A percentile compares a stretch with the other conserved stretches of the same genome.
phyloP scores from a whole-genome alignment of 768 basidiomycete genomes.

The Lactarius hatsudake region DNA sequence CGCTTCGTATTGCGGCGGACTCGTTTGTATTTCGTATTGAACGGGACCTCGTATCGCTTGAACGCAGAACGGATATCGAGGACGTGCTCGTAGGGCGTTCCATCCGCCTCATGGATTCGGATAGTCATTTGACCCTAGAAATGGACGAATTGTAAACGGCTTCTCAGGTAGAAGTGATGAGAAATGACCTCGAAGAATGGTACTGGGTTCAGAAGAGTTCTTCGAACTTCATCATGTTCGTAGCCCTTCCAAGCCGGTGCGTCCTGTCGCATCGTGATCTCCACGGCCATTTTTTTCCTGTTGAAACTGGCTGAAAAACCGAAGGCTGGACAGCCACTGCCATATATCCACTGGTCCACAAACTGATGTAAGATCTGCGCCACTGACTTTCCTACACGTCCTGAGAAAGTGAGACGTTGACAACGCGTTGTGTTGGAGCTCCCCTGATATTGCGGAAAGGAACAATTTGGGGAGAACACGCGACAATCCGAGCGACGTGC shows the following conservation, averaged over 20 bases:
- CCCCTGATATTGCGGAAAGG: constrained; percentile 88
- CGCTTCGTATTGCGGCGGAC: constrained; percentile 94
- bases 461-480: constrained; percentile 95
- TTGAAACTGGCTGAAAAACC: constrained; percentile 90
- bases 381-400: constrained; percentile 90
- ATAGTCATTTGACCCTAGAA: constrained; percentile 93
- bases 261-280: constrained; percentile 90
- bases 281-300: constrained; percentile 97
- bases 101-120: constrained; percentile 98
- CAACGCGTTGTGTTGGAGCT: constrained; percentile 78
- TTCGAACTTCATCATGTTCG: constrained; percentile 65
- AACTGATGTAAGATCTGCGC: constrained; percentile 86
- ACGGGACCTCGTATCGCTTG: constrained; percentile 97
- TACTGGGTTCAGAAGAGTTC: constrained; percentile 73
- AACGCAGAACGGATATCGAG: constrained; percentile 82
- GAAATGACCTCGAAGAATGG: constrained; percentile 77
- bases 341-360: constrained; percentile 99
- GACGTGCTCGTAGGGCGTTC: constrained; percentile 98
- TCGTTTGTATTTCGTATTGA: constrained; percentile 98
- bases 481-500: constrained; percentile 90
- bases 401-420: constrained; percentile 89
- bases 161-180: background rate
- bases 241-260: constrained; percentile 69
- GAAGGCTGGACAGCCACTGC: constrained; percentile 92
- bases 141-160: background rate